These are phyloP conservation scores for Aspergillus caelatus DNA, from an alignment of 2,329 filamentous ascomycete species.

Conservation along the genomic window DNA sequence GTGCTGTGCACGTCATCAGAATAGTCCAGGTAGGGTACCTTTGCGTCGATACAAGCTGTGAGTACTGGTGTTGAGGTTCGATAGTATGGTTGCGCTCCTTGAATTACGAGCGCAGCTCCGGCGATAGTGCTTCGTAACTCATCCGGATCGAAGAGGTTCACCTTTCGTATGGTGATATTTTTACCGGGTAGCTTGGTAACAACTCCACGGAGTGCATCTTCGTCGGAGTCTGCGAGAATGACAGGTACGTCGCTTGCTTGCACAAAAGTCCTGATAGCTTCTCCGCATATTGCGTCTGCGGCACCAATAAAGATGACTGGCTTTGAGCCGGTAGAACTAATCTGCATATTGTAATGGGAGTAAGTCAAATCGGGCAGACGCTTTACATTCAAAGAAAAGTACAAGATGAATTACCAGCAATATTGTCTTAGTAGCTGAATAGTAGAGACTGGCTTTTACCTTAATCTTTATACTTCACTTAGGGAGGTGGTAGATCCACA, in stretches of 20 bases:
- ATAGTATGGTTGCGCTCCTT: neutral
- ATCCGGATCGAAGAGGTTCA: neutral
- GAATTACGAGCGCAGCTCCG: neutral
- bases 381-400: too few species aligned
- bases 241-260: neutral
- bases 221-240: neutral
- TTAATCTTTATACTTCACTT: too few species aligned
- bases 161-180: neutral
- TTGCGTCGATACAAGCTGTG: neutral
- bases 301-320: neutral
- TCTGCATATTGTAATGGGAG: neutral
- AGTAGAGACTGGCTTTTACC: too few species aligned
- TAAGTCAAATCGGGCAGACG: too few species aligned
- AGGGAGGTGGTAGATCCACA: too few species aligned
- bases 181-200: neutral
- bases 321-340: neutral
- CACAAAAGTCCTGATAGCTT: neutral
- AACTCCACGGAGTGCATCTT: neutral
- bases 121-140: neutral
- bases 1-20: neutral
- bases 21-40: neutral
- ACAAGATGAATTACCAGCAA: too few species aligned
- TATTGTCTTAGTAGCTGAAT: too few species aligned
- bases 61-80: neutral
- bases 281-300: neutral